A percentile compares a stretch with the other conserved stretches of the same genome.
Evolutionary conservation across 306 rosid species (phyloP).

Genomic region (Herpetospermum pedunculosum): DNA sequence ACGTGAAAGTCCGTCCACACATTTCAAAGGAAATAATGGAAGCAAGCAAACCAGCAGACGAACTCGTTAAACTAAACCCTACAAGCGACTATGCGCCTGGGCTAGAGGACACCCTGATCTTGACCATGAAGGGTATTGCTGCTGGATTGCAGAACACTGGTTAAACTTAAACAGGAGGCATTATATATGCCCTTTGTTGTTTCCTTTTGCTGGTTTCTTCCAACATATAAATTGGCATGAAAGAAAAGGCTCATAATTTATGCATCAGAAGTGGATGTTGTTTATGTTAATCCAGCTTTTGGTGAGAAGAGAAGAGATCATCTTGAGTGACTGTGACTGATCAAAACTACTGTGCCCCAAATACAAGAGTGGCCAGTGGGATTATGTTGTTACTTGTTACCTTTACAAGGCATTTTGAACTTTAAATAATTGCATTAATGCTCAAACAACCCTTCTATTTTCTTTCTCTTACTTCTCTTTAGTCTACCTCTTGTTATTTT

Average conservation of each 20-base stretch:
- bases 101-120: conserved; percentile 90
- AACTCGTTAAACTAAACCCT: conserved; percentile 73
- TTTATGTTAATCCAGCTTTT: conserved; percentile 13
- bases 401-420: background rate
- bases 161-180: conserved; percentile 32
- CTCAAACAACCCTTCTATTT: background rate
- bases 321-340: conserved; percentile 9
- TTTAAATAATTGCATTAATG: conserved; percentile 3
- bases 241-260: conserved; percentile 2
- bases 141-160: conserved; percentile 99
- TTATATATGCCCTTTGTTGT: background rate
- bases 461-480: background rate
- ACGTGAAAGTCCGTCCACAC: conserved; percentile 44
- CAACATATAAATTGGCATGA: background rate
- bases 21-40: conserved; percentile 56
- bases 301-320: background rate
- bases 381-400: background rate
- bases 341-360: background rate
- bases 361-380: conserved; percentile 7
- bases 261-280: conserved; percentile 21
- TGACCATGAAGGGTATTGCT: conserved; percentile 99
- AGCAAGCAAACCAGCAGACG: conserved; percentile 53
- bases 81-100: conserved; percentile 94
- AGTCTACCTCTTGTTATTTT: background rate
- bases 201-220: background rate